Percentiles rank a stretch among this genome's conserved stretches.
phyloP scores from a whole-genome alignment of 805 yeast genomes.

The Metschnikowia anglica region DNA sequence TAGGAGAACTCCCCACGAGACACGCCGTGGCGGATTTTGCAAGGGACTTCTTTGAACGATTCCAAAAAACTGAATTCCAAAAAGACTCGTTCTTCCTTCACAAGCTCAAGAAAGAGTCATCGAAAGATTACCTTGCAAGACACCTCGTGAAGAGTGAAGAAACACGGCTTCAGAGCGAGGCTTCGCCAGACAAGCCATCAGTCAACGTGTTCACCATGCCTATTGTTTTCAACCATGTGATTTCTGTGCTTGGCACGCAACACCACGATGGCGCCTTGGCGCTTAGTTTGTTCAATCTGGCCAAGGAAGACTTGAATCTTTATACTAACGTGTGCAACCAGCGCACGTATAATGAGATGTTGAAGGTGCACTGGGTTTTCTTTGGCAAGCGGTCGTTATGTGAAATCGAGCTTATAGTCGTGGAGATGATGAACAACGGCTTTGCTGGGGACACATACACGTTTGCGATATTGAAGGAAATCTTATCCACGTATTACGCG shows the following conservation, averaged over 20 bases:
- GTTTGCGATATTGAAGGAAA: slow-evolving; percentile 34
- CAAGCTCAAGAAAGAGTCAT: slow-evolving; percentile 16
- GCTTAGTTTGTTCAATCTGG: slow-evolving; percentile 34
- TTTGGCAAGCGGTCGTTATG: slow-evolving; percentile 37
- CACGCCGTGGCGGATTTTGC: slow-evolving; percentile 22
- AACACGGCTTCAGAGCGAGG: slow-evolving; percentile 17
- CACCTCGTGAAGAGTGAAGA: slow-evolving; percentile 24
- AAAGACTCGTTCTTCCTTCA: slow-evolving; percentile 18
- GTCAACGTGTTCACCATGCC: slow-evolving; percentile 39
- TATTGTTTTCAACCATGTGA: slow-evolving; percentile 32
- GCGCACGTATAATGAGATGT: slow-evolving; percentile 40
- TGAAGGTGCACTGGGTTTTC: slow-evolving; percentile 38
- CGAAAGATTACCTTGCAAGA: slow-evolving; percentile 15
- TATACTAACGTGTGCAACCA: slow-evolving; percentile 41
- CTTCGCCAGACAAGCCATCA: slow-evolving; percentile 25
- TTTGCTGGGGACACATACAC: slow-evolving; percentile 38
- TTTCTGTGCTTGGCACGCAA: slow-evolving; percentile 26
- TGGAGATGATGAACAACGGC: slow-evolving; percentile 44
- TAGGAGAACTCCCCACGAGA: slow-evolving; percentile 17
- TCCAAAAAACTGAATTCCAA: slow-evolving; percentile 7
- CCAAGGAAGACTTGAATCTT: slow-evolving; percentile 33
- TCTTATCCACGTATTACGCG: slow-evolving; percentile 34
- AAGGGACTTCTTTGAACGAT: slow-evolving; percentile 15
- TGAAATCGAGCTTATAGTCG: slow-evolving; percentile 33
- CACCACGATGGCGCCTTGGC: slow-evolving; percentile 38